Conservation (phyloP, 2,329 filamentous ascomycete genomes). For the Fusarium mundagurra region DNA sequence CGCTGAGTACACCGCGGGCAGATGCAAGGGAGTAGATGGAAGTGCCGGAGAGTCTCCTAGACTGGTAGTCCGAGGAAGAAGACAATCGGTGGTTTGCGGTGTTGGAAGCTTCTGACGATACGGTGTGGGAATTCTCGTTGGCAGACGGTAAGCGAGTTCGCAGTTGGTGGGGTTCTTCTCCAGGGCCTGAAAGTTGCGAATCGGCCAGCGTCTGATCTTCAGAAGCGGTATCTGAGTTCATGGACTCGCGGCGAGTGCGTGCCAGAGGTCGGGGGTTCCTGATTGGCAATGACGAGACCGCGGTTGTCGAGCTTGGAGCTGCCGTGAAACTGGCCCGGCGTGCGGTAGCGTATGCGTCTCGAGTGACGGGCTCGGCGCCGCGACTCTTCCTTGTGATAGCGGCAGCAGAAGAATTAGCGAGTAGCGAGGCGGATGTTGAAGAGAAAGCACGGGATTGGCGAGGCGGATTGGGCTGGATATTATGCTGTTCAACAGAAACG, state of each 20-base stretch:
- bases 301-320: slow-evolving; percentile 57
- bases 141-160: slow-evolving; percentile 50
- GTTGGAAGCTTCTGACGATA: slow-evolving; percentile 60
- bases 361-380: slow-evolving; percentile 68
- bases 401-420: slow-evolving; percentile 57
- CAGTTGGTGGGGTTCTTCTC: slow-evolving; percentile 59
- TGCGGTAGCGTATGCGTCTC: slow-evolving; percentile 58
- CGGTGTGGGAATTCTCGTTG: slow-evolving; percentile 42
- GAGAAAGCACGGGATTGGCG: slow-evolving; percentile 37
- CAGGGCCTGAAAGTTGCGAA: slow-evolving; percentile 54
- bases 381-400: slow-evolving; percentile 62
- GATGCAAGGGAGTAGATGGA: slow-evolving; percentile 78
- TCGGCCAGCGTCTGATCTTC: slow-evolving; percentile 50
- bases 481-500: slow-evolving; percentile 11
- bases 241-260: slow-evolving; percentile 56
- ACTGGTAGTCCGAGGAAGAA: slow-evolving; percentile 62
- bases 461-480: slow-evolving; percentile 18
- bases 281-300: slow-evolving; percentile 35
- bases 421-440: slow-evolving; percentile 46
- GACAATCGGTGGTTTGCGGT: slow-evolving; percentile 49
- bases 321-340: slow-evolving; percentile 71
- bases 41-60: slow-evolving; percentile 76
- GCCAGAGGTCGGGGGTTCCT: slow-evolving; percentile 55
- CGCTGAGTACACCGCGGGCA: slow-evolving; percentile 60
- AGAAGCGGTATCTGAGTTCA: slow-evolving; percentile 52